Base-by-base conservation (phyloP, 352 stramenopile genomes). In the Plasmopara viticola region DNA sequence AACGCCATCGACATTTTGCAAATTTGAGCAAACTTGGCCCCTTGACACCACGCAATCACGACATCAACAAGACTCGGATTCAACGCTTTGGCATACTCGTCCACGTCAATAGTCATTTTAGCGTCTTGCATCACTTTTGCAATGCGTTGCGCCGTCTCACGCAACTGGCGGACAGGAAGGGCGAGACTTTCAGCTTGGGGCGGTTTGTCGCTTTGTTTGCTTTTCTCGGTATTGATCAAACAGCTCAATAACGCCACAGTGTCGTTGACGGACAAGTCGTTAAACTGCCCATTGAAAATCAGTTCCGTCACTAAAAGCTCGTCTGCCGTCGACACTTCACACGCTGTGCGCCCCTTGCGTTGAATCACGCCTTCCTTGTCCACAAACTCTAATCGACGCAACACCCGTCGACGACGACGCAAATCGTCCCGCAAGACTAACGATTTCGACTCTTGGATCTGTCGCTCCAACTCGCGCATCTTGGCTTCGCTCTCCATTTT, bases 221-320 rank as follows among this genome's bases (percentile, higher is more conserved):
- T 76, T 53, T 95, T 96, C 63, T 98, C 96, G 40, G 80, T 93
- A 67, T 97, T 98, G 60, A 98, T 98, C 61, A 99, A 69, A 58
- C 90, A 98, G 50, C 87, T 97, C 54, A 99, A 60, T 9, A 99
- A 58, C 34, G 97, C 92, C 29, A 98, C 96, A 12, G 81, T 92
- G 56, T 99, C 93, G 53, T 98, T 96, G n/a, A 97, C 84, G 2
- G 78, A 90, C n/a, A 99, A 71, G 40, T 98, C 95, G 56, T 98
- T 98, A 78, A 99, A 99, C 30, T 97, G 80, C 38, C 96, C 96
- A 38, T 90, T 95, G 72, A 99, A 99, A 34, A 99, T 97, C 52
- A 99, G 84, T 70, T 99, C 97, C 4, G 96, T 98, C 34, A 98
- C 84, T 17, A 99, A 81, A 51, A 99, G 69, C 67, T 99, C 97